Conservation (phyloP, 2,329 filamentous ascomycete genomes). For the Colletotrichum tamarilloi region DNA sequence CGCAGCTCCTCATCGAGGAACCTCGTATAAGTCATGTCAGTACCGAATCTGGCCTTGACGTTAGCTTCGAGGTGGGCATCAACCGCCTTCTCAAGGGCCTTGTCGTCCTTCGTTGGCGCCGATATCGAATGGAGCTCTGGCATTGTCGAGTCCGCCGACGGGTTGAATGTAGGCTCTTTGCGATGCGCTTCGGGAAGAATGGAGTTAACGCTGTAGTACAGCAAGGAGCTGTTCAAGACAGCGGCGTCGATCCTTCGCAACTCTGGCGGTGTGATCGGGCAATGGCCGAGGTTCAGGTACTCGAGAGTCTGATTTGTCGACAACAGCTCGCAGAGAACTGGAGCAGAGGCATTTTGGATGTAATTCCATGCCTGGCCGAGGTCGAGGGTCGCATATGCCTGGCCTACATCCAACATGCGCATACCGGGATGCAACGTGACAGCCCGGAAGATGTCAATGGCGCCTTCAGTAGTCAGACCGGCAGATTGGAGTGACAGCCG, state of each 20-base stretch:
- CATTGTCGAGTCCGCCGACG: constrained; percentile 36
- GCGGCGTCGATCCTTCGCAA: constrained; percentile 43
- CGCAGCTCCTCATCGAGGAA: constrained; percentile 51
- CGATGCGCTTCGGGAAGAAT: constrained; percentile 46
- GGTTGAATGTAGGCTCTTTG: constrained; percentile 42
- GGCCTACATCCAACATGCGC: constrained; percentile 54
- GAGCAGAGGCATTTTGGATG: constrained; percentile 51
- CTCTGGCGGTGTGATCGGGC: constrained; percentile 44
- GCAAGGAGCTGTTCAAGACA: constrained; percentile 46
- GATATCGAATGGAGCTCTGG: constrained; percentile 12
- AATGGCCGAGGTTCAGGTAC: constrained; percentile 56
- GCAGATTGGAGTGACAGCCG: constrained; percentile 55
- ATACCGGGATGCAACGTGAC: constrained; percentile 48
- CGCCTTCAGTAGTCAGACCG: constrained; percentile 53
- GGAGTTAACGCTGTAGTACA: constrained; percentile 51
- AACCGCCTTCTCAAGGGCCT: constrained; percentile 42
- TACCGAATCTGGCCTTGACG: constrained; percentile 45
- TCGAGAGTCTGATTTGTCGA: constrained; percentile 45
- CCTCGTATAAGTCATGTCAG: constrained; percentile 42
- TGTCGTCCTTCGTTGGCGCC: constrained; percentile 15
- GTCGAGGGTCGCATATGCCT: constrained; percentile 59
- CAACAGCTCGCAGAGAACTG: constrained; percentile 48
- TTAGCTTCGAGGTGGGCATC: constrained; percentile 45
- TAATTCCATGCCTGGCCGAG: constrained; percentile 59
- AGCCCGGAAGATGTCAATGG: constrained; percentile 50